Base-by-base conservation (phyloP, 352 stramenopile species). In the Aphanomyces stellatus region DNA sequence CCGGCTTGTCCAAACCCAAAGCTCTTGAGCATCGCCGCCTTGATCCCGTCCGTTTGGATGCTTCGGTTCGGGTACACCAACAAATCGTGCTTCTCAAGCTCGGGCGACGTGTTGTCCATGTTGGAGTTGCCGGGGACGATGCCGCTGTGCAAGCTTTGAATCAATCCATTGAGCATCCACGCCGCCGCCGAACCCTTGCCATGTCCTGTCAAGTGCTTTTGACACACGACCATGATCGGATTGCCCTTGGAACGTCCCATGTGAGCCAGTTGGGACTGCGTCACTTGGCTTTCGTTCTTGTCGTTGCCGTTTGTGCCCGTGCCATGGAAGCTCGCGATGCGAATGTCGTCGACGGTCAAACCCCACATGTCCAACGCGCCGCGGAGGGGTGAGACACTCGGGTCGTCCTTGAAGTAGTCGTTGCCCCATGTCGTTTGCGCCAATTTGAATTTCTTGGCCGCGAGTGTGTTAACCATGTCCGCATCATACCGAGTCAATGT, bases 231-330 rank as follows among this genome's bases (percentile, higher is more conserved):
- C 15, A 82, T 81, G 37, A 95, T 64, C 30, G 81, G 73, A 69
- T 95, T 93, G 30, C 86, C 86, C n/a, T 65, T 41, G 5, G 82
- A 85, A 2, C 87, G 82, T 17, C 85, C 87, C 7, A 95, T 72
- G 62, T 93, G 85, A 67, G 73, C 51, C 55, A 94, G 79, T 62
- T 96, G 84, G 72, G 90, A 90, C 68, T 96, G 84, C 0, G 83
- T 90, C 51, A 96, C 86, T 28, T 91, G 85, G 51, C 84, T 93
- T 55, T 96, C 86, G 51, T 95, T 94, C 76, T 82, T 87, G 72
- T 96, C 87, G 68, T 95, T 96, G 13, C 79, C 81, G 51, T 73
- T 93, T 34, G 85, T 93, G 24, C 85, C 81, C 7, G 86, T 95
- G n/a, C 81, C 85, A 62, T 96, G 76, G 74, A 95, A 93, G 67